Evolutionary conservation across 2,329 filamentous ascomycete genomes (phyloP).

Genomic region (Fonsecaea monophora): DNA sequence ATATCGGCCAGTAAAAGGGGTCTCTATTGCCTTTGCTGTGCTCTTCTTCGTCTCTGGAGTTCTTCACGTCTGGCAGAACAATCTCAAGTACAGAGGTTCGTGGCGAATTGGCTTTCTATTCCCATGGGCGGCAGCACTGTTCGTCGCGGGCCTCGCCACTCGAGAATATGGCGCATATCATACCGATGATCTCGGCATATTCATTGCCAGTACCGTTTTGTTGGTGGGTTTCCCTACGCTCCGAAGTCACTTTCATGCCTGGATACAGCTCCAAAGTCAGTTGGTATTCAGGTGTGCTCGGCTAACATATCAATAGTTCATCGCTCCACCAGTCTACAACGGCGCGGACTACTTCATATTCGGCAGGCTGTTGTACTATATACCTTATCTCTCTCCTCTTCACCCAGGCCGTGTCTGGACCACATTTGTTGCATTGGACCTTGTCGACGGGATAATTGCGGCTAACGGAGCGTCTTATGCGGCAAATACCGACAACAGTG

Average conservation of each 20-base stretch:
- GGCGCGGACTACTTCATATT: constrained; percentile 61
- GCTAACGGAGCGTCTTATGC: constrained; percentile 51
- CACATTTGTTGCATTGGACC: constrained; percentile 61
- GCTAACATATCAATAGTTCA: constrained; percentile 36
- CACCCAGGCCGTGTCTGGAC: constrained; percentile 66
- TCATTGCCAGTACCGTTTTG: constrained; percentile 49
- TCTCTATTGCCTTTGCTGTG: constrained; percentile 50
- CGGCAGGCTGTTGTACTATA: constrained; percentile 57
- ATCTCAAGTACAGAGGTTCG: constrained; percentile 47
- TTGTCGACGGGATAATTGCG: constrained; percentile 56
- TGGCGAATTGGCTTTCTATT: constrained; percentile 52
- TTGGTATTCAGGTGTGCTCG: neutral
- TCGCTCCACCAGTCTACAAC: constrained; percentile 52
- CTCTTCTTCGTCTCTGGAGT: constrained; percentile 49
- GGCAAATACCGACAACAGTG: constrained; percentile 40
- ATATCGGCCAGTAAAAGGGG: constrained; percentile 52
- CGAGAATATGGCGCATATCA: constrained; percentile 48
- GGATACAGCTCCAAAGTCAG: neutral
- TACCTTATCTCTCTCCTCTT: constrained; percentile 57
- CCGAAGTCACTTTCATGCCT: neutral
- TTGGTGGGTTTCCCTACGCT: constrained; percentile 31
- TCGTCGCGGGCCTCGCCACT: constrained; percentile 48
- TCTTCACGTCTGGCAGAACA: constrained; percentile 50
- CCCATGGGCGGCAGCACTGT: constrained; percentile 52
- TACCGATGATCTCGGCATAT: constrained; percentile 47